A percentile compares a stretch with the other conserved stretches of the same genome.
These are phyloP conservation scores for Xylariaceae sp. DNA, from an alignment of 2,329 filamentous ascomycete species.

Conservation along the genomic window DNA sequence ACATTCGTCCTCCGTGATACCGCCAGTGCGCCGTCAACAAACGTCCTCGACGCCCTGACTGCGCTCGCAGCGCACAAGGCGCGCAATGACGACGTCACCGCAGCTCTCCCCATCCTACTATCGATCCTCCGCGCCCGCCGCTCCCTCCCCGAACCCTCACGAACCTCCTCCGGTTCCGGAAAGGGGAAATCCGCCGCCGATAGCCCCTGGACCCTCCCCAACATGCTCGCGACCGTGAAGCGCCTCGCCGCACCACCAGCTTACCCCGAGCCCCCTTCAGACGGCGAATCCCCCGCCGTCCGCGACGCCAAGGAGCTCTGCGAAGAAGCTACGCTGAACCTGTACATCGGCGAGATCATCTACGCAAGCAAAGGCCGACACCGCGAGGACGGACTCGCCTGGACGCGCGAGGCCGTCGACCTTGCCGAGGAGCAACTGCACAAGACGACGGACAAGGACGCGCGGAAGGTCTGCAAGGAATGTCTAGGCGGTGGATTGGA, in stretches of 20 bases:
- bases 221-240: conserved; percentile 28
- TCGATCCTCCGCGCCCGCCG: conserved; percentile 77
- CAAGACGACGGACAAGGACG: conserved; percentile 40
- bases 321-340: conserved; percentile 78
- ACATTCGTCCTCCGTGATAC: conserved; percentile 61
- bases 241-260: conserved; percentile 44
- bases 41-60: conserved; percentile 70
- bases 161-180: conserved; percentile 3
- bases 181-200: conserved; percentile 1
- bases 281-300: conserved; percentile 62
- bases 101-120: conserved; percentile 77
- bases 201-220: conserved; percentile 23
- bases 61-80: conserved; percentile 76
- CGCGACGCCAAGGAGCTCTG: conserved; percentile 64
- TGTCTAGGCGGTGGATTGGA: conserved; percentile 71
- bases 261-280: conserved; percentile 66
- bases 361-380: conserved; percentile 53
- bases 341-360: conserved; percentile 91
- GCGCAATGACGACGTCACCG: conserved; percentile 56
- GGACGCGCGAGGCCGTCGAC: conserved; percentile 86
- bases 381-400: conserved; percentile 70
- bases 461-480: conserved; percentile 62
- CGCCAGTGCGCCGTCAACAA: conserved; percentile 57
- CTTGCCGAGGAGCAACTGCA: conserved; percentile 66
- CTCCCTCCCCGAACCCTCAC: conserved; percentile 39